Base-by-base conservation (phyloP, 2,329 filamentous ascomycete genomes). In the Penicillium brevicompactum region DNA sequence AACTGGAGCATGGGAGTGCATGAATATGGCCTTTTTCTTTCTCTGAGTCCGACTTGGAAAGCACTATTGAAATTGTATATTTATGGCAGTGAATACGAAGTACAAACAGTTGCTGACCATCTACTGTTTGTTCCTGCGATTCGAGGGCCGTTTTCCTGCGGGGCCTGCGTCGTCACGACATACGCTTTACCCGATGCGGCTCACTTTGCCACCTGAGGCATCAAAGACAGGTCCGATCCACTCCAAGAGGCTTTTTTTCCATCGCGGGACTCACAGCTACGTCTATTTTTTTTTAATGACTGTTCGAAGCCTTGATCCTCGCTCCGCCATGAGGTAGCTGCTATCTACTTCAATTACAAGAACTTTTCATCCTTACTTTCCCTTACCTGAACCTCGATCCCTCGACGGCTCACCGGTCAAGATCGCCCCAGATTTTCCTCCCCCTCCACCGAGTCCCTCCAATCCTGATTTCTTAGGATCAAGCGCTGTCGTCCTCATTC, bases 181-280 rank as follows among this genome's bases (percentile, higher is more conserved):
- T 50, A 49, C 58, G 55, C 59, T 63, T 67, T 63, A 30, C 69
- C 65, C 10, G 50, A 66, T 67, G 37, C 51, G 64, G 69, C 14
- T 4, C 6, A 52, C 18, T 7, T 13, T 58, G 27, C 41, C 46
- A 63, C 68, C 69, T 72, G 62, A 68, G 70, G 68, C 64, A 47
- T 5, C 34, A 13, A 49, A 38, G 43, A 44, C 58, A 60, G 57
- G 58, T 53, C 61, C 61, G 68, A 64, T 74, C 70, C 71, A 73
- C 70, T 70, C 58, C 60, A 62, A 67, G 66, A 70, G 66, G 62
- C 65, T 72, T 71, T 71, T 70, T 70, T 66, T 68, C 62, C 59
- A 66, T 70, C 59, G 67, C 67, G 61, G 65, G 64, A 64, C 68
- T 72, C 68, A 69, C 67, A 70, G 65, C 66, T 69, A 61, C 67